A percentile compares a stretch with the other conserved stretches of the same genome.
Evolutionary conservation across 78 protist species (phyloP).

Genomic region (Chrysochromulina tobinii): DNA sequence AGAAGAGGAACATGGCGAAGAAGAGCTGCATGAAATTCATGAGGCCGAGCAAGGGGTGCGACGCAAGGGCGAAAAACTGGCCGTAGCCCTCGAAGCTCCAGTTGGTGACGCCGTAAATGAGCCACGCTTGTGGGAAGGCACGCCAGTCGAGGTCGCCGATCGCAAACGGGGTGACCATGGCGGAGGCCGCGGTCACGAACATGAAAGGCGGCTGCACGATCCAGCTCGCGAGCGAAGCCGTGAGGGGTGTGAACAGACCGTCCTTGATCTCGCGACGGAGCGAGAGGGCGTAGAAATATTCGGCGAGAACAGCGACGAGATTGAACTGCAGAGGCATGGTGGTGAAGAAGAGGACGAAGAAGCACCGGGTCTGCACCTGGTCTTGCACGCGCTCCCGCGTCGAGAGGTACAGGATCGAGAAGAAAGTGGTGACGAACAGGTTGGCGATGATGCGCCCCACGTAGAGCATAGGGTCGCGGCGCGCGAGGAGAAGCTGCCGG

Average conservation of each 20-base stretch:
- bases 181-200: neutral
- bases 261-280: conserved; percentile 33
- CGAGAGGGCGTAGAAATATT: neutral
- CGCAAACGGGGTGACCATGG: neutral
- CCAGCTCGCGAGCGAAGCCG: neutral
- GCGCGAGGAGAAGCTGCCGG: neutral
- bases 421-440: neutral
- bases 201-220: neutral
- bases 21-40: neutral
- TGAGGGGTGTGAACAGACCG: neutral
- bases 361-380: neutral
- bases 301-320: neutral
- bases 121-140: neutral
- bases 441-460: neutral
- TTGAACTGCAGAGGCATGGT: neutral
- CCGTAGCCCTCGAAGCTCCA: neutral
- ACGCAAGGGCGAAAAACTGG: neutral
- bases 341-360: neutral
- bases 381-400: neutral
- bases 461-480: conserved; percentile 19
- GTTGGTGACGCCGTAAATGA: no score
- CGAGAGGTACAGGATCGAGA: neutral
- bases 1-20: neutral
- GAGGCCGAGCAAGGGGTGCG: neutral
- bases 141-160: neutral